Evolutionary conservation across 495 filamentous ascomycete species (phyloP), one percentile per base, ranked within the genome.

Genomic region (Daldinia bambusicola): DNA sequence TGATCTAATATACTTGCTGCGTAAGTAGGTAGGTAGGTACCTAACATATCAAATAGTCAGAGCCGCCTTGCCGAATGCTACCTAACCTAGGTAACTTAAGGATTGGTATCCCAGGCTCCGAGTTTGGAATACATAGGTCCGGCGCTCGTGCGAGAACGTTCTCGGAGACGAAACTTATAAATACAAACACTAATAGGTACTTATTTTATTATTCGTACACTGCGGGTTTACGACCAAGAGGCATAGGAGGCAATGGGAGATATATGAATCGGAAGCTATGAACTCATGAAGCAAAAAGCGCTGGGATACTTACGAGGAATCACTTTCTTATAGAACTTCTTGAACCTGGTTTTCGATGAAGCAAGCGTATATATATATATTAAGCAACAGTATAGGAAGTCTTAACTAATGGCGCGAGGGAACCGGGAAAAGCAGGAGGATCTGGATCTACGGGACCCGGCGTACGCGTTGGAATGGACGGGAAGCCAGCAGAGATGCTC

Each of bases 401-500:
- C 16, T 48, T 8, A 6, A 6, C 43, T 4, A 48, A 48, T 48
- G 43, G 1, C 43, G 9, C 43, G 22, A 48, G 43, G 16, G 12
- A 48, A 48, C 20, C 8, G 10, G 9, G 43, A 22, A 9, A 7
- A 48, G 6, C 41, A 45, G 6, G 14, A 48, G 43, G 55, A 52
- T 5, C 13, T 45, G 43, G 55, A 52, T 5, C 13, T 45, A 10
- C 48, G 48, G 3, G 55, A 59, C 32, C 64, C 65, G n/a, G 71
- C 55, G 0, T 76, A 75, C 62, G 26, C 67, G 26, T 31, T 78
- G 7, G 67, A 76, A 34, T 71, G 64, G 69, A 45, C 51, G 38
- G 34, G n/a, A 36, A 8, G 2, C 16, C 26, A 57, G 34, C 41
- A 2, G 8, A n/a, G 14, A 7, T 67, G 31, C 48, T 12, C 63